Evolutionary conservation across 2,329 filamentous ascomycete genomes (phyloP), one percentile per base, ranked within the genome.

Genomic region (Stachybotrys chartarum): DNA sequence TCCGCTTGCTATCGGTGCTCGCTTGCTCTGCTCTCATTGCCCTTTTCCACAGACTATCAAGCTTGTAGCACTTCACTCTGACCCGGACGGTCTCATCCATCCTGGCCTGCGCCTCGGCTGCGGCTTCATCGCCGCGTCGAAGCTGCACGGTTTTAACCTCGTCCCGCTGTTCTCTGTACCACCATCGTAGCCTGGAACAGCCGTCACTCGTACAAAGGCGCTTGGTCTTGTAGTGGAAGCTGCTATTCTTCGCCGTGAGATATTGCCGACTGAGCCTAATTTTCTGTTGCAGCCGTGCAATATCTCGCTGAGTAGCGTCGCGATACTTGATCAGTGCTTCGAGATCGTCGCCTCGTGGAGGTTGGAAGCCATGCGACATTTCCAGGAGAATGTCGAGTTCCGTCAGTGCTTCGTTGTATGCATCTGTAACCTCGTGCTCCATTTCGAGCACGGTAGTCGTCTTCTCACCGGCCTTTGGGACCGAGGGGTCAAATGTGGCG

Each of bases 141-240:
- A 62, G 42, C 14, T 50, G 48, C 18, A 49, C 54, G 17, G 56
- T 52, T 50, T 61, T 54, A 8, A 60, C 39, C 12, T 61, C 53
- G 52, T 56, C 50, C 45, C 55, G 59, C 56, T 59, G 57, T 8
- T 61, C 58, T 48, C 60, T 50, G 16, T 60, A 16, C 60, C 60
- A 59, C 30, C 60, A 58, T 46, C 59, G 54, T 18, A 61, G 53
- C 54, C 59, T 54, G 39, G 61, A 52, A 14, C 60, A 50, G n/a
- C 56, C 56, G 50, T 60, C 60, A 31, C 53, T 47, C 2, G 60
- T 60, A 46, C 59, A 54, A 47, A 61, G 54, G 30, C 59, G 59
- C 42, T 61, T 61, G 30, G 59, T 58, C 8, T 54, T 50, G 30
- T 58, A 61, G 52, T 61, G 60, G 39, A 61, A 61, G 18, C 59